These are phyloP conservation scores for Daedaleopsis sinensis DNA, from an alignment of 768 basidiomycete species.

Conservation along the genomic window DNA sequence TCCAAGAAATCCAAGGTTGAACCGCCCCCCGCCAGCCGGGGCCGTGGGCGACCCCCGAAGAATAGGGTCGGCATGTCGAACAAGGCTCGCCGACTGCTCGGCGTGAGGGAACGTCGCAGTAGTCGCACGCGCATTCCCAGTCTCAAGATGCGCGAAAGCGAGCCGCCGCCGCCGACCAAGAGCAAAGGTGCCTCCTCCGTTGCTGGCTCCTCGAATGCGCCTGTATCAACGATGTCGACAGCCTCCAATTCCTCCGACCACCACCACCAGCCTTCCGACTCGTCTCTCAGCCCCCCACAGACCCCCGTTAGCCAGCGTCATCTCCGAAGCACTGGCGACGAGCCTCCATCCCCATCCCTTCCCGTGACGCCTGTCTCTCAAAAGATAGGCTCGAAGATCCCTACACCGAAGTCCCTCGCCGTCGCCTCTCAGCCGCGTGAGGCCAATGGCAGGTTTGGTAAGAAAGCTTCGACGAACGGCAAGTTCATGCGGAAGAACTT, in stretches of 20 bases:
- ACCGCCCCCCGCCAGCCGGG: constrained; percentile 10
- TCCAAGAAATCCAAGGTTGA: constrained; percentile 51
- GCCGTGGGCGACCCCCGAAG: constrained; percentile 29
- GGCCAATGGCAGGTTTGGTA: constrained; percentile 68
- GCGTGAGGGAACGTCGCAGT: constrained; percentile 31
- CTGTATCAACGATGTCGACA: constrained; percentile 15
- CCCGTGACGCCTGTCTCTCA: not conserved
- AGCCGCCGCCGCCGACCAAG: constrained; percentile 22
- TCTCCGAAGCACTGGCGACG: constrained; percentile 4
- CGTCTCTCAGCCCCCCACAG: constrained; percentile 12
- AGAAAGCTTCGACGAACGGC: constrained; percentile 55
- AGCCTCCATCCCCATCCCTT: not conserved
- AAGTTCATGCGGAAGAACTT: constrained; percentile 43
- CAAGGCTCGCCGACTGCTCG: constrained; percentile 25
- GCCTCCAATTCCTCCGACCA: not conserved
- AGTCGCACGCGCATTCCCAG: constrained; percentile 35
- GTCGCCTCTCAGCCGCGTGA: constrained; percentile 61
- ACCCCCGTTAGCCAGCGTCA: constrained; percentile 17
- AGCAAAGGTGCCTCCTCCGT: constrained; percentile 8
- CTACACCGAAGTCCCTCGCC: constrained; percentile 46
- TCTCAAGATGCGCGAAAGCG: constrained; percentile 36
- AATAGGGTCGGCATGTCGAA: constrained; percentile 31
- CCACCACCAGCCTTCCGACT: not conserved
- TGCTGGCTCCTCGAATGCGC: constrained; percentile 7
- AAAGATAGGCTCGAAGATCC: constrained; percentile 18